phyloP scores from a whole-genome alignment of 805 yeast species.

The Candida insectalens region DNA sequence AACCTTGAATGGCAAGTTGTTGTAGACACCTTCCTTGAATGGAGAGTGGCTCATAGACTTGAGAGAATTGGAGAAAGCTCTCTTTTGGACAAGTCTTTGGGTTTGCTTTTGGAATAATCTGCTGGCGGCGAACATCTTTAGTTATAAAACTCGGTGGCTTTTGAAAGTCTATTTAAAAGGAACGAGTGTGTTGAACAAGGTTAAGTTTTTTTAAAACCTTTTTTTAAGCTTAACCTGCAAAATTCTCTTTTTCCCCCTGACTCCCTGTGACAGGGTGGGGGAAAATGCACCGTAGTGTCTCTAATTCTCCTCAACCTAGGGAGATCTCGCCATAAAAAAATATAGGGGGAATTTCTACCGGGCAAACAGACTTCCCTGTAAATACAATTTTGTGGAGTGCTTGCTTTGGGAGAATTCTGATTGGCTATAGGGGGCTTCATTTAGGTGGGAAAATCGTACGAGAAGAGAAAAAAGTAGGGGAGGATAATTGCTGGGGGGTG shows the following conservation, averaged over 20 bases:
- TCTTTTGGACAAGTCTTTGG: constrained; percentile 4
- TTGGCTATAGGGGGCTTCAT: neutral
- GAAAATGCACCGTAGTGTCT: too few species aligned
- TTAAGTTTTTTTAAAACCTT: too few species aligned
- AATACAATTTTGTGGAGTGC: too few species aligned
- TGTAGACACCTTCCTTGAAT: constrained; percentile 76
- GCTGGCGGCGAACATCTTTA: constrained; percentile 21
- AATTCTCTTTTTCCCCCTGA: too few species aligned
- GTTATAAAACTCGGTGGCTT: neutral
- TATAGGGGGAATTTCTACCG: too few species aligned
- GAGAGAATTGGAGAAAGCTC: constrained; percentile 1
- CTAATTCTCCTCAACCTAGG: too few species aligned
- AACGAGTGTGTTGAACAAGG: neutral
- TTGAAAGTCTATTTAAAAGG: neutral
- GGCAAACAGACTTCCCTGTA: too few species aligned
- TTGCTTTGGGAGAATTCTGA: neutral
- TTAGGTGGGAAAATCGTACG: neutral
- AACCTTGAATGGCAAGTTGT: constrained; percentile 90
- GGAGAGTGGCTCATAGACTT: constrained; percentile 23
- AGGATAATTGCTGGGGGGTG: neutral
- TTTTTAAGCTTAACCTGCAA: too few species aligned
- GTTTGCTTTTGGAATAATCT: constrained; percentile 20
- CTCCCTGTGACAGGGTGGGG: too few species aligned
- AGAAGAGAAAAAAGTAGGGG: neutral
- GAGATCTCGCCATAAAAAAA: too few species aligned